These are phyloP conservation scores for Candida easanensis DNA, from an alignment of 805 yeast species.

Conservation along the genomic window DNA sequence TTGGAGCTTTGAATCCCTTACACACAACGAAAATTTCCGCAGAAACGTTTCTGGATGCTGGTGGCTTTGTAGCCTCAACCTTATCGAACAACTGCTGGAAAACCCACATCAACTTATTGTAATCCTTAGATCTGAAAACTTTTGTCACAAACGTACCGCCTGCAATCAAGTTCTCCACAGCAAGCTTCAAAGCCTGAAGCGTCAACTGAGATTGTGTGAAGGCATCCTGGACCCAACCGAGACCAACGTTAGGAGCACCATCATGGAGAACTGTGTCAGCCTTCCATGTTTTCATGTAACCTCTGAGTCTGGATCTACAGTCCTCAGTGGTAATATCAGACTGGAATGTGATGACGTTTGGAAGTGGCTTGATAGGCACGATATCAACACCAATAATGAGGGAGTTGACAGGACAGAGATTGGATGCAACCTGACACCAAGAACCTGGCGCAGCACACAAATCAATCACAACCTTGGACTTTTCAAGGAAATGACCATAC, in stretches of 20 bases:
- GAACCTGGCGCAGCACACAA: slow-evolving; percentile 99
- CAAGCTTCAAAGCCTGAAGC: slow-evolving; percentile 87
- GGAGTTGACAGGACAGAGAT: slow-evolving; percentile 88
- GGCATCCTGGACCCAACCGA: slow-evolving; percentile 99
- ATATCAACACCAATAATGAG: slow-evolving; percentile 98
- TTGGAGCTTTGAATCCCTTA: slow-evolving; percentile 93
- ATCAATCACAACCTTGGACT: slow-evolving; percentile 94
- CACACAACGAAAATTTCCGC: slow-evolving; percentile 99
- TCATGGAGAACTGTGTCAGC: slow-evolving; percentile 98
- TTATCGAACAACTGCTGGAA: slow-evolving; percentile 93
- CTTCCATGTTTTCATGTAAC: slow-evolving; percentile 97
- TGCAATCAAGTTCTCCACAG: slow-evolving; percentile 84
- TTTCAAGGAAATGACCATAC: slow-evolving; percentile 91
- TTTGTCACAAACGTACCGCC: slow-evolving; percentile 97
- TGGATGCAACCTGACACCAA: slow-evolving; percentile 99
- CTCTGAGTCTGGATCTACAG: slow-evolving; percentile 90
- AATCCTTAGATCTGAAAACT: slow-evolving; percentile 97
- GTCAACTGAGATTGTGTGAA: slow-evolving; percentile 96
- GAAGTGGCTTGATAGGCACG: slow-evolving; percentile 95
- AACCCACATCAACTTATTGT: slow-evolving; percentile 96
- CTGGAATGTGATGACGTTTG: slow-evolving; percentile 91
- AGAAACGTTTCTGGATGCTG: slow-evolving; percentile 97
- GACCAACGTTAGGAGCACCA: slow-evolving; percentile 99
- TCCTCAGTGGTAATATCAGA: slow-evolving; percentile 98
- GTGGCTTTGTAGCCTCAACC: slow-evolving; percentile 98